Evolutionary conservation across 2,329 filamentous ascomycete genomes (phyloP), one percentile per base, ranked within the genome.

Genomic region (Blumeria graminis): DNA sequence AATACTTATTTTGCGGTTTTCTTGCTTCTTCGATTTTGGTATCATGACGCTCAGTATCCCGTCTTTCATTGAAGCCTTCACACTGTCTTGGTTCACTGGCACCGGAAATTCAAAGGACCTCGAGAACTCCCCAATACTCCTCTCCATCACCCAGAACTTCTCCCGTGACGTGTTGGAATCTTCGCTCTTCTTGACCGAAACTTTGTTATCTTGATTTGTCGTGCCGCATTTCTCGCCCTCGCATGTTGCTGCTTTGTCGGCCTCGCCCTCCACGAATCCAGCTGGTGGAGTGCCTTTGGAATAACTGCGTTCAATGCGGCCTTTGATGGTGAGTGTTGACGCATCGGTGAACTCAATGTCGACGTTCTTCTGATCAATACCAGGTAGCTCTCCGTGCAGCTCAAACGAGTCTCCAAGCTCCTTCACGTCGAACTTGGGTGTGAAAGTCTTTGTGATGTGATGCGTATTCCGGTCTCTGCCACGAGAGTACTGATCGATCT

Each of bases 301-400:
- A 8, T 55, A 41, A 3, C n/a, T 71, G 62, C 80, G 77, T 69
- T 88, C 84, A 57, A 80, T 75, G 60, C 74, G 78, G 65, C 86
- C 86, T 57, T 77, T 78, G 66, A 90, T 73, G 60, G 78, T 74
- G 48, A 90, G 71, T 14, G 83, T 88, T 70, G 85, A 81, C 43
- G 76, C 72, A 66, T 89, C 84, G 58, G 78, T 81, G 73, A 89
- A 90, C 65, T 90, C 84, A 66, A 90, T 84, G 66, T 76, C 72
- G 65, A 90, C 72, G 64, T 88, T 73, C 63, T 85, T 79, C 70
- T 86, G 84, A 60, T 77, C 76, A 62, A 88, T 73, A 56, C 86
- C 86, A 0, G 85, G 81, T 6, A 90, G 78, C 69, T 90, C 85
- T 63, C 85, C 86, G 63, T 89, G 79, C 18, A 90, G 80, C 69